A percentile compares a stretch with the other conserved stretches of the same genome.
phyloP scores from a whole-genome alignment of 176 grass and related monocot species.

The Hordeum marinum region DNA sequence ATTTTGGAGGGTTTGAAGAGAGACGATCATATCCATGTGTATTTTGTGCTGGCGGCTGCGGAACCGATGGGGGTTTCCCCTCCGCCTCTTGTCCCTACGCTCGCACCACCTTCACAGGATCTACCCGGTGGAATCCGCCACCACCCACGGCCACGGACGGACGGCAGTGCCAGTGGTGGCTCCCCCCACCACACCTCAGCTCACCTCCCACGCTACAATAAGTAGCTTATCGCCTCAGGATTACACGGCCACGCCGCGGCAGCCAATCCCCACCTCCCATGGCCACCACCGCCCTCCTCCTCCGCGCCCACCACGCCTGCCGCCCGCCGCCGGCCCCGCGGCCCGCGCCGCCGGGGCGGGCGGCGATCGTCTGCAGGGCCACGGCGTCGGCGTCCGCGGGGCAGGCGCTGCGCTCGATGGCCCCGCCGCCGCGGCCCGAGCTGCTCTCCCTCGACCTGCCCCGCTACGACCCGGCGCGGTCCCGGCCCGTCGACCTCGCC shows the following conservation, averaged over 20 bases:
- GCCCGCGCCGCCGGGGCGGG: not conserved
- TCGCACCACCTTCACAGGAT: not conserved
- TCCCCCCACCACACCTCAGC: not conserved
- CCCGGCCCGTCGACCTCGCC: conserved; percentile 63
- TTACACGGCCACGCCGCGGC: conserved; percentile 24
- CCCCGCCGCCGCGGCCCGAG: conserved; percentile 48
- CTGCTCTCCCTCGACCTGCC: conserved; percentile 71
- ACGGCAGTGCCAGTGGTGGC: not conserved
- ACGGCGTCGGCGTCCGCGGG: conserved; percentile 1
- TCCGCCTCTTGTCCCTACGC: not conserved
- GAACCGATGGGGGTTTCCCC: not conserved
- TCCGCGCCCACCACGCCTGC: conserved; percentile 27
- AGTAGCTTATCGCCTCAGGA: conserved; percentile 39
- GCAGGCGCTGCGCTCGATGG: conserved; percentile 41
- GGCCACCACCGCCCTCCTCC: conserved; percentile 24
- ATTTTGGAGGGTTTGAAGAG: conserved; percentile 30
- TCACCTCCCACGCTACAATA: not conserved
- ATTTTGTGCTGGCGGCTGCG: not conserved
- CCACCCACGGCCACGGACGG: not conserved
- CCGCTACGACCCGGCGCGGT: conserved; percentile 69
- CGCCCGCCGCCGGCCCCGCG: not conserved
- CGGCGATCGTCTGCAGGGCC: conserved; percentile 19
- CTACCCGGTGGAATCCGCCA: not conserved
- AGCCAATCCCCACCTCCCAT: not conserved
- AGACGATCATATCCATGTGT: not conserved